Evolutionary conservation across 208 protist genomes (phyloP).

Genomic region (Herpetomonas samuelpessoai): DNA sequence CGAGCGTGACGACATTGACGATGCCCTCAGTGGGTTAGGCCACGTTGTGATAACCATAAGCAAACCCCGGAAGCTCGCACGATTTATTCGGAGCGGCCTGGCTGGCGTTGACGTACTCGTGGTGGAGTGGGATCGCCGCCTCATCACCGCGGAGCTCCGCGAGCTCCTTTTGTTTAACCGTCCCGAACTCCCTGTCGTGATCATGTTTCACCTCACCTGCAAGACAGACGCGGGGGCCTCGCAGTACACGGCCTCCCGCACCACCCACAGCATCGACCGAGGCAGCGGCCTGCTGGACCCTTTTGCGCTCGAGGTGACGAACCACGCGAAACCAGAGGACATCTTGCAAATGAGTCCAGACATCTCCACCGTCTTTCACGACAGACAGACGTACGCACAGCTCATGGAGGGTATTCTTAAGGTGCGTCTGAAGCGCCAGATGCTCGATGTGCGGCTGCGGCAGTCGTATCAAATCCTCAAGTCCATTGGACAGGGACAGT

Average conservation of each 20-base stretch:
- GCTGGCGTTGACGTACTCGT: constrained; percentile 58
- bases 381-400: constrained; percentile 11
- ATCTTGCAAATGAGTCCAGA: constrained; percentile 27
- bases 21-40: constrained; percentile 37
- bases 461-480: constrained; percentile 62
- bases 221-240: constrained; percentile 3
- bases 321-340: constrained; percentile 20
- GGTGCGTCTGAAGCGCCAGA: constrained; percentile 41
- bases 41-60: constrained; percentile 58
- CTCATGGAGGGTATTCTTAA: constrained; percentile 29
- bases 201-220: constrained; percentile 40
- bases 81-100: constrained; percentile 41
- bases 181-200: constrained; percentile 35
- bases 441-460: constrained; percentile 38
- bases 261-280: constrained; percentile 9
- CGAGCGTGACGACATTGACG: constrained; percentile 35
- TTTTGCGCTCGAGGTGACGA: constrained; percentile 21
- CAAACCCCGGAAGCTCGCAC: constrained; percentile 37
- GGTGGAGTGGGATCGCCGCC: constrained; percentile 50
- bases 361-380: constrained; percentile 21
- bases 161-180: constrained; percentile 26
- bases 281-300: constrained; percentile 6
- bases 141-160: constrained; percentile 47
- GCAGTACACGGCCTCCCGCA: too few species aligned
- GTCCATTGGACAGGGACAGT: constrained; percentile 62